Evolutionary conservation across 2,329 filamentous ascomycete species (phyloP).

Genomic region (Pseudomassariella vexata): DNA sequence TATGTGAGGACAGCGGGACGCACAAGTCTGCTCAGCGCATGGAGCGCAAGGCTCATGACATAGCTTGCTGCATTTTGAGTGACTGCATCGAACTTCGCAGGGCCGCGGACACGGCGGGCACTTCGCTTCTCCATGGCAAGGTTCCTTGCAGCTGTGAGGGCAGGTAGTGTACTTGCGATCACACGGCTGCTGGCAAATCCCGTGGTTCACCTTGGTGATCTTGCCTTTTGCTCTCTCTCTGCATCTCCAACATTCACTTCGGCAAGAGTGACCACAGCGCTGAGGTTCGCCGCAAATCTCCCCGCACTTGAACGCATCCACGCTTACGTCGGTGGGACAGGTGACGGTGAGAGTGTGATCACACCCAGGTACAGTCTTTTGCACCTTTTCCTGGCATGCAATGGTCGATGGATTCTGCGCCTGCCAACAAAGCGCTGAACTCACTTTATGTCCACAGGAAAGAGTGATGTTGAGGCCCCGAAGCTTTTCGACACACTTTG

Average conservation of each 20-base stretch:
- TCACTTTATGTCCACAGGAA: slow-evolving; percentile 35
- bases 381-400: slow-evolving; percentile 40
- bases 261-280: slow-evolving; percentile 55
- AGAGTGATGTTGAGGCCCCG: slow-evolving; percentile 21
- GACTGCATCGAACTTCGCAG: slow-evolving; percentile 52
- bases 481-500: slow-evolving; percentile 28
- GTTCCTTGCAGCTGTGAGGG: slow-evolving; percentile 42
- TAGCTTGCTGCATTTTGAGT: slow-evolving; percentile 46
- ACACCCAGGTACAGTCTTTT: slow-evolving; percentile 47
- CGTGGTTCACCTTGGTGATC: slow-evolving; percentile 34
- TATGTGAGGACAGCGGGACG: slow-evolving; percentile 49
- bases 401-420: slow-evolving; percentile 38
- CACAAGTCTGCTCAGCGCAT: slow-evolving; percentile 49
- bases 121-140: slow-evolving; percentile 44
- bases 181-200: slow-evolving; percentile 41
- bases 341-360: slow-evolving; percentile 42
- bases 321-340: slow-evolving; percentile 43
- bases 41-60: slow-evolving; percentile 58
- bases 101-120: slow-evolving; percentile 41
- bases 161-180: slow-evolving; percentile 47
- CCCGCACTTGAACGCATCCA: slow-evolving; percentile 37
- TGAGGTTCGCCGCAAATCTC: slow-evolving; percentile 38
- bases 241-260: slow-evolving; percentile 42
- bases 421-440: slow-evolving; percentile 29
- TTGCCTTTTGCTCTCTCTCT: slow-evolving; percentile 25